These are phyloP conservation scores for Pisolithus microcarpus DNA, from an alignment of 768 basidiomycete species.

Conservation along the genomic window DNA sequence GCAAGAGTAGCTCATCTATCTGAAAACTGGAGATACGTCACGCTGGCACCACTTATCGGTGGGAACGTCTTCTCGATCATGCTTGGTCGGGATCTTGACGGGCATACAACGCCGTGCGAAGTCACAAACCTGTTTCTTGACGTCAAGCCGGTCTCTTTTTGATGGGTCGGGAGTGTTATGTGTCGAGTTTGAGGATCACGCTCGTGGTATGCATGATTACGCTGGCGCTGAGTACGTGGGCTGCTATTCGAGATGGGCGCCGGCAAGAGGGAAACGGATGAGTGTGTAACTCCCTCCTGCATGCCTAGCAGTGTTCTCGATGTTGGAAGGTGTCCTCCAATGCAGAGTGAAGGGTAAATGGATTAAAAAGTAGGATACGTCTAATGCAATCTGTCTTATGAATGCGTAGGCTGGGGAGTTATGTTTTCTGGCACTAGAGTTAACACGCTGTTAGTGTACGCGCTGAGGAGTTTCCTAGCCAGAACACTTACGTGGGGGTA, in stretches of 20 bases:
- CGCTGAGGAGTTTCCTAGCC: not conserved
- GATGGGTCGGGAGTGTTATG: slow-evolving; percentile 53
- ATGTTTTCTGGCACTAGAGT: slow-evolving; percentile 47
- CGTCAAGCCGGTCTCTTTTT: slow-evolving; percentile 23
- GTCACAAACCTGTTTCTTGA: not conserved
- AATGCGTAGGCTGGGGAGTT: slow-evolving; percentile 41
- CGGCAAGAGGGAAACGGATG: not conserved
- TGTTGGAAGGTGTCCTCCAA: too few species aligned
- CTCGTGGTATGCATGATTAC: slow-evolving; percentile 29
- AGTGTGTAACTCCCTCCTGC: too few species aligned
- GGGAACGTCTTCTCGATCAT: slow-evolving; percentile 80
- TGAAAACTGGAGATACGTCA: slow-evolving; percentile 82
- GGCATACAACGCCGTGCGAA: slow-evolving; percentile 38
- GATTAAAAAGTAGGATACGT: slow-evolving; percentile 30
- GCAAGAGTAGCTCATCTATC: slow-evolving; percentile 53
- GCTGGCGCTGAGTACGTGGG: slow-evolving; percentile 31
- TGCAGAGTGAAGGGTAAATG: too few species aligned
- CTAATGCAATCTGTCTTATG: slow-evolving; percentile 44
- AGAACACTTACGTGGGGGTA: slow-evolving; percentile 61
- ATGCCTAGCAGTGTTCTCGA: too few species aligned
- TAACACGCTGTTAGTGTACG: slow-evolving; percentile 1
- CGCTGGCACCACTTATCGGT: slow-evolving; percentile 66
- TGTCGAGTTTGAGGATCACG: slow-evolving; percentile 47
- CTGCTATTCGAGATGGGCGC: slow-evolving; percentile 29
- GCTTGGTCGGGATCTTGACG: slow-evolving; percentile 77